phyloP scores from a whole-genome alignment of 1,284 basidiomycete species.

The Meripilus lineatus region DNA sequence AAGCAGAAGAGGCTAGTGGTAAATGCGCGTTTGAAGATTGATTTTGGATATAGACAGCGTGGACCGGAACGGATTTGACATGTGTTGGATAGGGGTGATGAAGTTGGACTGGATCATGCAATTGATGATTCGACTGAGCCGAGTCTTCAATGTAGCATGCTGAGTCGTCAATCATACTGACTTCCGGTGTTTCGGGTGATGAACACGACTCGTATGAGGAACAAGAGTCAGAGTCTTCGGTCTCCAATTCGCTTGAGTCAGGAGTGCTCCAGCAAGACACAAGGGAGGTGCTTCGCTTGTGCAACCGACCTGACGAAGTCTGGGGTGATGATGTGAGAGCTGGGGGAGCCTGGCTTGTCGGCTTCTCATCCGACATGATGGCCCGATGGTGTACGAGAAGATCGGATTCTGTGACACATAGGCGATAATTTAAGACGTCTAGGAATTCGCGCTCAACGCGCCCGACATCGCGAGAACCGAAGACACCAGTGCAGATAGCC shows the following conservation, averaged over 20 bases:
- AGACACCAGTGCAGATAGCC: conserved; percentile 42
- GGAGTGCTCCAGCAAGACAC: conserved; percentile 22
- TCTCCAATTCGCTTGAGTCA: conserved; percentile 17
- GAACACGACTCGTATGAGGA: not conserved
- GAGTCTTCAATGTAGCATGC: too few species aligned
- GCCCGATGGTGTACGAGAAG: conserved; percentile 44
- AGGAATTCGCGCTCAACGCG: conserved; percentile 65
- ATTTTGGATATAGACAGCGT: too few species aligned
- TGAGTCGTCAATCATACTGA: not conserved
- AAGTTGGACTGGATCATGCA: not conserved
- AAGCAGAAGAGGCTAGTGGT: conserved; percentile 7
- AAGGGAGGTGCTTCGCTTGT: conserved; percentile 9
- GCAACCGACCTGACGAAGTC: conserved; percentile 16
- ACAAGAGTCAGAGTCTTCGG: not conserved
- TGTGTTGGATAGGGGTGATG: not conserved
- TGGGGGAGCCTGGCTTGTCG: not conserved
- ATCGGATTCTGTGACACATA: conserved; percentile 49
- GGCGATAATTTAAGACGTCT: conserved; percentile 55
- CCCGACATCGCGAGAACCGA: conserved; percentile 57
- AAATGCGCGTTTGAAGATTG: not conserved
- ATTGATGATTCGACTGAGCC: too few species aligned
- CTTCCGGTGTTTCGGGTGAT: conserved; percentile 9
- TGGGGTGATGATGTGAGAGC: not conserved
- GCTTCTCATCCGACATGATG: not conserved
- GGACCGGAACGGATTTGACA: too few species aligned